Evolutionary conservation across 495 filamentous ascomycete species (phyloP).

Genomic region (Hypomontagnella submonticulosa): DNA sequence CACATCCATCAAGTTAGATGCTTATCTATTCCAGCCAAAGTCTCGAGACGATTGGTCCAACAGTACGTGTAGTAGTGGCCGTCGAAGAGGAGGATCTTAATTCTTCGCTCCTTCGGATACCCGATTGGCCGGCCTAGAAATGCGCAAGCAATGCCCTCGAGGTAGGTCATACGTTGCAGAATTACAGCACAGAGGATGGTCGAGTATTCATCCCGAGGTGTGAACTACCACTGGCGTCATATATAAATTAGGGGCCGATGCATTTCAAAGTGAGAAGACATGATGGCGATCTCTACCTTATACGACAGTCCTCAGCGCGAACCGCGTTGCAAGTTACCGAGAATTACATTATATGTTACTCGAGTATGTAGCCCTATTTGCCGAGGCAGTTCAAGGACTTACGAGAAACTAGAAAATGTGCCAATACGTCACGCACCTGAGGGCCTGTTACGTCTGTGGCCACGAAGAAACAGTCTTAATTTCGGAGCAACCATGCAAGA

Average conservation of each 20-base stretch:
- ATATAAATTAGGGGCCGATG: conserved; percentile 32
- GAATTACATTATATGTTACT: conserved; percentile 18
- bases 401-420: conserved; percentile 51
- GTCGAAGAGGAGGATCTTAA: conserved; percentile 19
- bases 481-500: conserved; percentile 53
- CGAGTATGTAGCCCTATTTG: conserved; percentile 28
- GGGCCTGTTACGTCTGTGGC: conserved; percentile 51
- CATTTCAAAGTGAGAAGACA: conserved; percentile 4
- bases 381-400: conserved; percentile 4
- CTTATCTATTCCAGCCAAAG: conserved; percentile 17
- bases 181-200: conserved; percentile 10
- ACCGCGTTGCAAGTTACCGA: conserved; percentile 18
- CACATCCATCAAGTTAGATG: conserved; percentile 22
- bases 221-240: conserved; percentile 13
- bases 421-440: conserved; percentile 55
- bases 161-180: conserved; percentile 30
- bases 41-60: conserved; percentile 26
- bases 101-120: conserved; percentile 34
- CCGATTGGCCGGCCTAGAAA: conserved; percentile 33
- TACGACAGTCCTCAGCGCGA: conserved; percentile 18
- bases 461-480: conserved; percentile 57
- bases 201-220: conserved; percentile 3
- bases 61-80: conserved; percentile 13
- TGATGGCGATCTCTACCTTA: conserved; percentile 30
- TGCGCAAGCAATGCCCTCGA: conserved; percentile 18